phyloP scores from a whole-genome alignment of 2,329 filamentous ascomycete genomes.

The Pseudocercospora fijiensis region DNA sequence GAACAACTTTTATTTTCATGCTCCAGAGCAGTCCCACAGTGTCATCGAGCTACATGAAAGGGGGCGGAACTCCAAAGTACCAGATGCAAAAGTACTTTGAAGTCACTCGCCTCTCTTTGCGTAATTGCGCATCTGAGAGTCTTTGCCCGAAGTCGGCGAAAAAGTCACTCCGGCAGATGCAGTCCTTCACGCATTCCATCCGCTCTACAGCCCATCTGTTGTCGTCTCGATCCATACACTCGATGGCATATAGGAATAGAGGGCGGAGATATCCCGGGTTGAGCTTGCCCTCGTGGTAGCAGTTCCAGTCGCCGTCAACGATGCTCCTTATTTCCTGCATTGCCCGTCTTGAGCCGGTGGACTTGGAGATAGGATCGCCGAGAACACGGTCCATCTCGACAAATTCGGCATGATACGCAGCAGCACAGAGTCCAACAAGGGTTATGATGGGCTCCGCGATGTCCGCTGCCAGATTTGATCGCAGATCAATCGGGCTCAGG shows the following conservation, averaged over 20 bases:
- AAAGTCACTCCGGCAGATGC: conserved; percentile 1
- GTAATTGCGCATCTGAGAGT: background rate
- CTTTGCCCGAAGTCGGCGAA: conserved; percentile 1
- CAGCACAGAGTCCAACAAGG: background rate
- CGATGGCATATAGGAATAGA: conserved; percentile 2
- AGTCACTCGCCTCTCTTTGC: conserved; percentile 1
- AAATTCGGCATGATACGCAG: background rate
- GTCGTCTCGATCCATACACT: background rate
- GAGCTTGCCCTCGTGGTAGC: background rate
- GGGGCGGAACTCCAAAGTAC: conserved; percentile 1
- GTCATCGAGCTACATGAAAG: background rate
- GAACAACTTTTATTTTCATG: background rate
- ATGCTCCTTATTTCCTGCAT: conserved; percentile 4
- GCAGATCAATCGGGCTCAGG: background rate
- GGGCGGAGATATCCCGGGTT: background rate
- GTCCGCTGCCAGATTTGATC: conserved; percentile 1
- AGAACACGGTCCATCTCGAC: conserved; percentile 1
- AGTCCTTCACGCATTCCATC: background rate
- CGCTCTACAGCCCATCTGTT: background rate
- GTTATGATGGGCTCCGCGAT: background rate
- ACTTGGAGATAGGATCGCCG: background rate
- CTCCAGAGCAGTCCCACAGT: background rate
- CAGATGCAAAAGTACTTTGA: conserved; percentile 6
- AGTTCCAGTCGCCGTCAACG: background rate
- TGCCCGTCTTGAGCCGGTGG: background rate